Evolutionary conservation across 257 asterid species (phyloP).

Genomic region (Knoxia roxburghii): DNA sequence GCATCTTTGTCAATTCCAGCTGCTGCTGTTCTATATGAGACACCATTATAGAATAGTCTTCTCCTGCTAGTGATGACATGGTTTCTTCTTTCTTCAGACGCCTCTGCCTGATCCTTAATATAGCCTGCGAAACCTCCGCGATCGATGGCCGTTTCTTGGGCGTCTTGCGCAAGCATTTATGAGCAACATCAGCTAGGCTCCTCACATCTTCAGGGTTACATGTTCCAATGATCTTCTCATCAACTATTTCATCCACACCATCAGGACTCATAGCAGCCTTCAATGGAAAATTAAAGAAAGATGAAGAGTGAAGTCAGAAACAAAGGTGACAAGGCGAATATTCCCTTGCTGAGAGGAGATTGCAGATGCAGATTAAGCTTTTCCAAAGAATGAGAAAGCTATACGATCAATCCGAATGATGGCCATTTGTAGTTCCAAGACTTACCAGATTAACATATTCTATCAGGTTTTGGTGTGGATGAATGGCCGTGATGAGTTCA

Average conservation of each 20-base stretch:
- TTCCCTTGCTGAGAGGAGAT: not conserved
- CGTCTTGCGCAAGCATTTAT: constrained; percentile 56
- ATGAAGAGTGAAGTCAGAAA: too few relatives aligned
- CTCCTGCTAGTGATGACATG: constrained; percentile 55
- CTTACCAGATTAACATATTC: constrained; percentile 96
- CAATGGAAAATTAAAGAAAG: too few relatives aligned
- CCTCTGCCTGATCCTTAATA: constrained; percentile 60
- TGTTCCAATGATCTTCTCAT: constrained; percentile 57
- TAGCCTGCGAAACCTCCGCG: constrained; percentile 78
- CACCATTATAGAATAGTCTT: constrained; percentile 54
- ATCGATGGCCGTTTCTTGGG: constrained; percentile 78
- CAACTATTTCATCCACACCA: constrained; percentile 89
- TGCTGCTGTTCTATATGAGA: constrained; percentile 68
- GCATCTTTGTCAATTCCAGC: constrained; percentile 60
- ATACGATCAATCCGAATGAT: not conserved
- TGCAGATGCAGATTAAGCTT: too few relatives aligned
- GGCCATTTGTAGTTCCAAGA: not conserved
- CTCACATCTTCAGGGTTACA: constrained; percentile 69
- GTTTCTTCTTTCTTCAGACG: constrained; percentile 55
- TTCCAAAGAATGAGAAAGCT: too few relatives aligned
- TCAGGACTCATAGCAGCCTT: constrained; percentile 90
- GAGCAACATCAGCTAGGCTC: constrained; percentile 64
- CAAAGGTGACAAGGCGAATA: too few relatives aligned
- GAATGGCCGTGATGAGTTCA: constrained; percentile 96
- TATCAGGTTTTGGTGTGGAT: constrained; percentile 92